Evolutionary conservation across 2,329 filamentous ascomycete genomes (phyloP), one percentile per base, ranked within the genome.

Genomic region (Diaporthe aspalathi): DNA sequence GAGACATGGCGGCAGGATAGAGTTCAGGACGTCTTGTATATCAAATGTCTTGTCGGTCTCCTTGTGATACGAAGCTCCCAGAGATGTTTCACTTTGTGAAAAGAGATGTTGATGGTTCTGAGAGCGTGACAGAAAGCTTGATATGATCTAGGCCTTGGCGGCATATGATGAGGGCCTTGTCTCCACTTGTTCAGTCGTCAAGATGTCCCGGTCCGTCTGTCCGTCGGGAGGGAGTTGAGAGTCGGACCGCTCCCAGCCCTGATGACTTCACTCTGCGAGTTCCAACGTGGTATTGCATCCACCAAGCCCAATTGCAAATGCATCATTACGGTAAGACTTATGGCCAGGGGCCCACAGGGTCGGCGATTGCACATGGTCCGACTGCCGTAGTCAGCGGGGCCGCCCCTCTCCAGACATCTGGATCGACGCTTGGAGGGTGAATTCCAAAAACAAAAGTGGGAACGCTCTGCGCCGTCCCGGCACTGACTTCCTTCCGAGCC

Each of bases 1-100:
- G 78, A 53, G 54, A 67, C 74, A 72, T 75, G 5, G 11, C 29
- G n/a, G n/a, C 45, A 16, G 8, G 17, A 17, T 12, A 3, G 47
- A 8, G 22, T 24, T 24, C 11, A n/a, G n/a, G n/a, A n/a, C n/a
- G n/a, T n/a, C 35, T 35, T 29, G 12, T 22, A 5, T 17, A 5
- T 1, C 12, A 22, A 14, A 9, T 22, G 20, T 38, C 45, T 17
- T 11, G 24, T 24, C 29, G 5, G n/a, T 2, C 14, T 11, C 5
- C 8, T 4, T 22, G 17, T 38, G 1, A 24, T 38, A 22, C 27
- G 20, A 65, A 24, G 5, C 3, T 9, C 14, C 8, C 38, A 22
- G 40, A 32, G 40, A 14, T 49, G 29, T 47, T 49, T 50, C 14
- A 38, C 20, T 8, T n/a, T 20, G n/a, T 50, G 16, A 6, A 65